Evolutionary conservation across 495 filamentous ascomycete species (phyloP), one percentile per base, ranked within the genome.

Genomic region (Lepidopterella palustris): DNA sequence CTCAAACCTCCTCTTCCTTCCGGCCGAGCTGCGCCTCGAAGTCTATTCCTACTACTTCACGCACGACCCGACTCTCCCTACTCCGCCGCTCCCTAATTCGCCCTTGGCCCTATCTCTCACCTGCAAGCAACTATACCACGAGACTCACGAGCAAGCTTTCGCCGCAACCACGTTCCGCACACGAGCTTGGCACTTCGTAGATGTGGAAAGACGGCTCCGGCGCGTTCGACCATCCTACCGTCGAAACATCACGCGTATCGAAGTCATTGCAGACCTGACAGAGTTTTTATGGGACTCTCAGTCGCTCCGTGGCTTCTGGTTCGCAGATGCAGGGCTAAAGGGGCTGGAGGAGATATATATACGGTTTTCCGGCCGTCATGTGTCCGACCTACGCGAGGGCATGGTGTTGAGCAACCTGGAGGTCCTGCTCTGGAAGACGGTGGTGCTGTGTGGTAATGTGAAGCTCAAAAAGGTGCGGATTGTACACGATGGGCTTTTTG

Each of bases 311-410:
- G 60, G 61, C n/a, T 8, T 64, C 2, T 1, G 10, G n/a, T 59
- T 64, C 5, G 50, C 49, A 10, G 26, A 29, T 8, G 50, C 52
- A 8, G 61, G 61, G 18, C 57, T 64, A 18, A 35, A 0, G n/a
- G 56, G 61, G 24, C 5, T 63, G 4, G 40, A 58, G 25, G 31
- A 63, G 25, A n/a, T 63, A n/a, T 55, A 48, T 29, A 53, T 63
- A n/a, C 24, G 4, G 8, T 58, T 52, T 18, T 26, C 2, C 9
- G 40, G 24, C 18, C 35, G 31, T 1, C 48, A 35, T 20, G 15
- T 1, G 29, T 11, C 39, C 20, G 23, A 23, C n/a, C 15, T 29
- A 9, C 35, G 40, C 5, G 42, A 48, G 27, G 31, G 18, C n/a
- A 31, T 48, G 26, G 39, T 59, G n/a, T 2, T 58, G 0, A 48